Evolutionary conservation across 2,329 filamentous ascomycete species (phyloP).

Genomic region (Sporothrix sp.): DNA sequence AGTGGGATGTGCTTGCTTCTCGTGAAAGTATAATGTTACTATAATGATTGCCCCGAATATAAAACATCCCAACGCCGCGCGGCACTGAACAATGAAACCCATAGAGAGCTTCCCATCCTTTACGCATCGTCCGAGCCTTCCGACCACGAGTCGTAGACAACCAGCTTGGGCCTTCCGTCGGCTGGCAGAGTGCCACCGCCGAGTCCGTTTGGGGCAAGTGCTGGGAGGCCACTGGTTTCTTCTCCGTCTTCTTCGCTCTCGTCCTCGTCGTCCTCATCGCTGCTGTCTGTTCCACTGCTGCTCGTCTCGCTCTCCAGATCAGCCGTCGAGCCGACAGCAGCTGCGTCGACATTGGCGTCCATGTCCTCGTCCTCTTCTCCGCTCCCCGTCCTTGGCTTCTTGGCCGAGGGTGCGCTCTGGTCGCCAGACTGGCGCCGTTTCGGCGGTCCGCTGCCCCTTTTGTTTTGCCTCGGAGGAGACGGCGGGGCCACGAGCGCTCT

Average conservation of each 20-base stretch:
- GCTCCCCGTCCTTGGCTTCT: conserved; percentile 6
- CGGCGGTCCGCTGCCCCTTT: not conserved
- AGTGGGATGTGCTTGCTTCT: no score
- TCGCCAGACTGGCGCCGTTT: not conserved
- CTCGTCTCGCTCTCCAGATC: conserved; percentile 17
- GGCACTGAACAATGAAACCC: no score
- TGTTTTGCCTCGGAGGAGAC: no score
- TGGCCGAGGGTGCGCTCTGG: not conserved
- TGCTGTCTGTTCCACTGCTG: conserved; percentile 11
- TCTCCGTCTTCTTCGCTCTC: not conserved
- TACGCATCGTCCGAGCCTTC: conserved; percentile 16
- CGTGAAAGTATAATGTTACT: no score
- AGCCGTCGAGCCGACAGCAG: not conserved
- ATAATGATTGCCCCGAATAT: no score
- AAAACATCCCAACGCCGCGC: no score
- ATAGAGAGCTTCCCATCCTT: no score
- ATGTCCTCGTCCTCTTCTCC: not conserved
- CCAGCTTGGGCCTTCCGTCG: conserved; percentile 10
- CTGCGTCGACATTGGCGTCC: not conserved
- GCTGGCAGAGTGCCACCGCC: not conserved
- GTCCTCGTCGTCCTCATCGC: not conserved
- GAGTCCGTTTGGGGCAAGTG: not conserved
- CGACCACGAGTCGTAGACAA: conserved; percentile 20
- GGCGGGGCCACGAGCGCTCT: not conserved
- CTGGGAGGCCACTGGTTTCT: not conserved